Base-by-base conservation (phyloP, 495 filamentous ascomycete species). In the Aspergillus sparsus region DNA sequence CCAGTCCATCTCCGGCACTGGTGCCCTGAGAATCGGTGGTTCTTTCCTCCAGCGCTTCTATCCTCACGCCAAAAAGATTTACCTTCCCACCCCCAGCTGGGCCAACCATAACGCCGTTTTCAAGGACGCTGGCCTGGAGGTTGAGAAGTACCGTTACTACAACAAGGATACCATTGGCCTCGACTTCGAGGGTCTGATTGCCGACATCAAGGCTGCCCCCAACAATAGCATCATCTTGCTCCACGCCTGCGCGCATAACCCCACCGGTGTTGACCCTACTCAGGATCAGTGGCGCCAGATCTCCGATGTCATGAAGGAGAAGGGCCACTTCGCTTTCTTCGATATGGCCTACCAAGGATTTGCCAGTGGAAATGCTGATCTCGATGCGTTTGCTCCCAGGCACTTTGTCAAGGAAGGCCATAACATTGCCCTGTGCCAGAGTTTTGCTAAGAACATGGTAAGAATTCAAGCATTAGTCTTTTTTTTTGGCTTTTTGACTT, bases 281-380 rank as follows among this genome's bases (percentile, higher is more conserved):
- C 75, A 87, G 60, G 87, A 88, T 68, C 94, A 98, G 80, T 98
- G 94, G 94, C 87, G 85, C 77, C 79, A 91, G 77, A 97, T 98
- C 69, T 89, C 88, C 81, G 81, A 91, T 62, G 93, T 87, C 59
- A 84, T 97, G 68, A 96, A 96, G 85, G 83, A 85, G 75, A 87
- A 90, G 77, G 88, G 83, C 44, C 94, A 98, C 82, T 97, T 87
- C 71, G 85, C 92, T 56, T 97, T 98, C 85, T 98, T 98, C 79
- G 94, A 98, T 77, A 98, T 98, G 94, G 94, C 94, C 61, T 98
- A 98, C 83, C 93, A 98, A 79, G 94, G 94, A 63, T 98, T 98
- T 69, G 94, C 94, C 53, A 92, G 87, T 62, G 94, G 94, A 60
- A 86, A 95, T 78, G 93, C 92, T 50, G 83, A 96, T 78, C 83